A percentile compares a stretch with the other conserved stretches of the same genome.
Conservation (phyloP, 257 asterid species). For the Cinchona pubescens region DNA sequence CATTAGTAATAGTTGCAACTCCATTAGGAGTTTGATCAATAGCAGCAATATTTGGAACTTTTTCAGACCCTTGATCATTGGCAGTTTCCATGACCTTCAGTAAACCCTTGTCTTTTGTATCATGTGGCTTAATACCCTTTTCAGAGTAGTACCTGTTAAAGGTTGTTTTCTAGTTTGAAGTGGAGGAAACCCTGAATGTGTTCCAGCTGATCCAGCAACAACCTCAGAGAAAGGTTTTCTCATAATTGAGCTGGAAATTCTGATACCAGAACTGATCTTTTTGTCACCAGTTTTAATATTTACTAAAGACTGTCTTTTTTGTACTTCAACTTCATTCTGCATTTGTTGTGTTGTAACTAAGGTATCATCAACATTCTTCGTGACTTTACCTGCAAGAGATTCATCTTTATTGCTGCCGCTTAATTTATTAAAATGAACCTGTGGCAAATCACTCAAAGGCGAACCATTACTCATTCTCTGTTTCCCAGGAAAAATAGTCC, state of each 20-base stretch:
- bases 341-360: slow-evolving; percentile 29
- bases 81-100: slow-evolving; percentile 38
- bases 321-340: slow-evolving; percentile 42
- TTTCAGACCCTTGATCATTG: slow-evolving; percentile 40
- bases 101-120: slow-evolving; percentile 27
- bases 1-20: slow-evolving; percentile 28
- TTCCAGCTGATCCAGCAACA: slow-evolving; percentile 76
- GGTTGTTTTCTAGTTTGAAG: slow-evolving; percentile 60
- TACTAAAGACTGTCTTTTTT: slow-evolving; percentile 34
- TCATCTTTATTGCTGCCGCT: slow-evolving; percentile 33
- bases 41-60: slow-evolving; percentile 28
- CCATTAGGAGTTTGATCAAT: slow-evolving; percentile 28
- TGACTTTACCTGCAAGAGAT: slow-evolving; percentile 28
- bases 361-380: slow-evolving; percentile 36
- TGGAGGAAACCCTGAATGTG: slow-evolving; percentile 72
- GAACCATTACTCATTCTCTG: slow-evolving; percentile 30
- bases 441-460: slow-evolving; percentile 32
- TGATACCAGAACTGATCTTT: slow-evolving; percentile 34
- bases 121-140: slow-evolving; percentile 45
- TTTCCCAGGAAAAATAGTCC: slow-evolving; percentile 65
- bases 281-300: slow-evolving; percentile 37
- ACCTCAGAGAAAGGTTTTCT: slow-evolving; percentile 92
- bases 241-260: slow-evolving; percentile 51
- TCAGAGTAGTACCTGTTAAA: slow-evolving; percentile 40
- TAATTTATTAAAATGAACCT: slow-evolving; percentile 28